These are phyloP conservation scores for Nakazawaea populi DNA, from an alignment of 805 yeast genomes.

Conservation along the genomic window DNA sequence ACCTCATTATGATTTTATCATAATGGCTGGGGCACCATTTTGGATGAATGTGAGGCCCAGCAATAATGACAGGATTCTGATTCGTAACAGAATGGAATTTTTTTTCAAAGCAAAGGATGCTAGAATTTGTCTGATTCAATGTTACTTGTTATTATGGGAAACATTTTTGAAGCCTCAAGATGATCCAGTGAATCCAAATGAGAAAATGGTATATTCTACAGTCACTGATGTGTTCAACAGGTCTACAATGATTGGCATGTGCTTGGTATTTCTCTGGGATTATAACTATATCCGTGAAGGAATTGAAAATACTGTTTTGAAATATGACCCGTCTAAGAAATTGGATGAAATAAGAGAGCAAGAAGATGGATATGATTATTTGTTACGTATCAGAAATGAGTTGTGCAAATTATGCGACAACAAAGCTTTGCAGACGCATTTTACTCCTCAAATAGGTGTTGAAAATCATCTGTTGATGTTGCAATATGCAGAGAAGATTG, in stretches of 20 bases:
- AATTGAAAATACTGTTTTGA: slow-evolving; percentile 31
- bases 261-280: slow-evolving; percentile 44
- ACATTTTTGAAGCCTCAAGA: slow-evolving; percentile 54
- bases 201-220: slow-evolving; percentile 12
- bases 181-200: slow-evolving; percentile 7
- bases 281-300: slow-evolving; percentile 44
- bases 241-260: slow-evolving; percentile 35
- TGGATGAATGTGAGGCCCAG: slow-evolving; percentile 66
- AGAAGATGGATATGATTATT: slow-evolving; percentile 46
- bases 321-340: slow-evolving; percentile 14
- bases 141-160: slow-evolving; percentile 56
- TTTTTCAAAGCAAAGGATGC: slow-evolving; percentile 48
- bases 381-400: slow-evolving; percentile 41
- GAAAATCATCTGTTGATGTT: slow-evolving; percentile 36
- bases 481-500: slow-evolving; percentile 34
- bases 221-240: slow-evolving; percentile 34
- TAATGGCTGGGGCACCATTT: slow-evolving; percentile 78
- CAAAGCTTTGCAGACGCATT: slow-evolving; percentile 25
- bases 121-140: slow-evolving; percentile 50
- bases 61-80: slow-evolving; percentile 40
- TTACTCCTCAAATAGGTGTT: slow-evolving; percentile 25
- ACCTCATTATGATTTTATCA: slow-evolving; percentile 73
- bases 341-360: slow-evolving; percentile 23
- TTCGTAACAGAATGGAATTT: slow-evolving; percentile 35
- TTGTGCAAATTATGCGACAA: slow-evolving; percentile 29